Conservation (phyloP, 2,329 filamentous ascomycete species). For the Pseudogymnoascus sp. region DNA sequence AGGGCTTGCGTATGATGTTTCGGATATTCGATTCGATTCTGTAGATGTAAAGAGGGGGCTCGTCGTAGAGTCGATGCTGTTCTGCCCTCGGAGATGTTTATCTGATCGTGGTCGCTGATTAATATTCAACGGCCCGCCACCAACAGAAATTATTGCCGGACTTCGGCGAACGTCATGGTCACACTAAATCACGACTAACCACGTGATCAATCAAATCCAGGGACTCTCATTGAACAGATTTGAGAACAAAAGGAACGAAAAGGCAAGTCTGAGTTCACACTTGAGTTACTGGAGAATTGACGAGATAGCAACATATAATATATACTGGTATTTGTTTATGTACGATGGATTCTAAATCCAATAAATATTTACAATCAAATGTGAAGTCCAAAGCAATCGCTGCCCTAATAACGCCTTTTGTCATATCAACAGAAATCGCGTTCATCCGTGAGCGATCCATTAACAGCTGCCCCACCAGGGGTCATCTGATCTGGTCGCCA, state of each 20-base stretch:
- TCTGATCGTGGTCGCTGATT: conserved; percentile 4
- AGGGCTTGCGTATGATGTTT: conserved; percentile 1
- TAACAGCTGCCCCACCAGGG: background rate
- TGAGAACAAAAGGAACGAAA: background rate
- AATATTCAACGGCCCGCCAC: conserved; percentile 7
- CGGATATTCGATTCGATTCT: background rate
- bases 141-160: conserved; percentile 7
- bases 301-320: background rate
- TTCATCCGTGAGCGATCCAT: background rate
- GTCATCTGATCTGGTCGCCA: background rate
- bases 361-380: conserved; percentile 6
- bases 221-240: conserved; percentile 1
- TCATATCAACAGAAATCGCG: background rate
- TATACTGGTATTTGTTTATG: conserved; percentile 4
- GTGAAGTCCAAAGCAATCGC: background rate
- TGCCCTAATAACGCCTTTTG: background rate
- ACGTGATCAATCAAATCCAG: conserved; percentile 3
- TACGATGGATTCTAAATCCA: background rate
- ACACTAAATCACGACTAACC: conserved; percentile 3
- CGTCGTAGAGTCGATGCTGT: background rate
- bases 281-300: background rate
- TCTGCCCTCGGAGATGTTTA: conserved; percentile 7
- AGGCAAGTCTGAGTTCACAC: background rate
- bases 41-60: background rate
- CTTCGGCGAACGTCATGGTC: conserved; percentile 6